These are phyloP conservation scores for Hyphopichia khmerensis DNA, from an alignment of 1,139 yeast genomes.

Conservation along the genomic window DNA sequence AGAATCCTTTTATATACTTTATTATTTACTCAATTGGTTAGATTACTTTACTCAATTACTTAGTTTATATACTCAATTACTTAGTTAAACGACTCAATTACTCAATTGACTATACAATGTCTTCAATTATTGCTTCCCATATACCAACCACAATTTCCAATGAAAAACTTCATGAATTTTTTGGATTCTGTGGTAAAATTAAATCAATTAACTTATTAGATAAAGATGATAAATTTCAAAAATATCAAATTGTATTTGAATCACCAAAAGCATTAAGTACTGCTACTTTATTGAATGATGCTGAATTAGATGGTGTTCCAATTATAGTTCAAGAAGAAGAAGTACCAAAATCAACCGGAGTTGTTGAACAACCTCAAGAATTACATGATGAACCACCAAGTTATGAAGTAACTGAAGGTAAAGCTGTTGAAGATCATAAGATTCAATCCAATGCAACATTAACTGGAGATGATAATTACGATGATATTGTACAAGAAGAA, in stretches of 20 bases:
- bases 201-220: slow-evolving; percentile 39
- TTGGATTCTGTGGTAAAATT: slow-evolving; percentile 76
- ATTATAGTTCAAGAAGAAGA: slow-evolving; percentile 49
- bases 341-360: slow-evolving; percentile 7
- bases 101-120: no score
- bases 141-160: slow-evolving; percentile 55
- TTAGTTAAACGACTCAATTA: no score
- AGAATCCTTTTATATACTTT: no score
- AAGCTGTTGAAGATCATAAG: slow-evolving; percentile 20
- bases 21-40: neutral
- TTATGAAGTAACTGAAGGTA: slow-evolving; percentile 15
- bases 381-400: slow-evolving; percentile 12
- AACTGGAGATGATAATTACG: slow-evolving; percentile 34
- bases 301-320: slow-evolving; percentile 62
- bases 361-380: neutral
- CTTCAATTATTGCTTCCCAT: slow-evolving; percentile 56
- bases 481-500: slow-evolving; percentile 69
- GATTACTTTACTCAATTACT: no score
- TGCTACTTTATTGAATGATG: slow-evolving; percentile 72
- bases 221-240: slow-evolving; percentile 27
- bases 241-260: slow-evolving; percentile 54
- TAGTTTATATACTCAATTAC: no score
- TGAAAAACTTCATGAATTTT: slow-evolving; percentile 64
- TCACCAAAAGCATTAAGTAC: slow-evolving; percentile 65
- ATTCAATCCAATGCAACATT: slow-evolving; percentile 18